Conservation (phyloP, 169 alveolate species). For the Plasmodium relictum region DNA sequence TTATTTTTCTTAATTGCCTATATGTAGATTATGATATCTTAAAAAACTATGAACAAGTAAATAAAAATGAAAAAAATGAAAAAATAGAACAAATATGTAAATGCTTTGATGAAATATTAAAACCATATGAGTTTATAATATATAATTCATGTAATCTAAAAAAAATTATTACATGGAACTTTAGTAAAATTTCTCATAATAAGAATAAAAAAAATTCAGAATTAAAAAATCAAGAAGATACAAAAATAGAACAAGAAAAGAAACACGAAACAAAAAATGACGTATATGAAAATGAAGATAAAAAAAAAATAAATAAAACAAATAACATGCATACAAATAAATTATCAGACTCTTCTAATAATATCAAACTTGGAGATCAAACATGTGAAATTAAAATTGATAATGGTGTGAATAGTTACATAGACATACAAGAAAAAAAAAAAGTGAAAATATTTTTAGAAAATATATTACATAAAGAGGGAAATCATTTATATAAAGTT, state of each 20-base stretch:
- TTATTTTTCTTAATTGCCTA: constrained; percentile 32
- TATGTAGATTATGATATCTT: constrained; percentile 48
- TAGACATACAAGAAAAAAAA: constrained; percentile 24
- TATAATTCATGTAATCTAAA: constrained; percentile 30
- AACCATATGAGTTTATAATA: constrained; percentile 35
- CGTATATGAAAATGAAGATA: not conserved
- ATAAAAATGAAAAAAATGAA: constrained; percentile 13
- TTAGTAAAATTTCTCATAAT: constrained; percentile 20
- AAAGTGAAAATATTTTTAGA: constrained; percentile 39
- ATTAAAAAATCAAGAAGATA: not conserved
- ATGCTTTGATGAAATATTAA: constrained; percentile 62
- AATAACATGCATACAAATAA: not conserved
- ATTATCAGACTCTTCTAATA: not conserved
- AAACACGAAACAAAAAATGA: not conserved
- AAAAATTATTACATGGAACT: constrained; percentile 37
- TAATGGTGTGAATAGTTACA: constrained; percentile 5
- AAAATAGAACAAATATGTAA: constrained; percentile 25
- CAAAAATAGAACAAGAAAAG: not conserved
- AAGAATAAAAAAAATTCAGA: not conserved
- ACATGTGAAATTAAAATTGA: constrained; percentile 14
- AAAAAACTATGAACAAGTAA: constrained; percentile 37
- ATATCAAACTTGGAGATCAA: not conserved
- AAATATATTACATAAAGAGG: constrained; percentile 49
- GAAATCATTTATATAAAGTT: constrained; percentile 37
- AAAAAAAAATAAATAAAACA: not conserved